Evolutionary conservation across 2,329 filamentous ascomycete species (phyloP), one percentile per base, ranked within the genome.

Genomic region (Talaromyces sp.): DNA sequence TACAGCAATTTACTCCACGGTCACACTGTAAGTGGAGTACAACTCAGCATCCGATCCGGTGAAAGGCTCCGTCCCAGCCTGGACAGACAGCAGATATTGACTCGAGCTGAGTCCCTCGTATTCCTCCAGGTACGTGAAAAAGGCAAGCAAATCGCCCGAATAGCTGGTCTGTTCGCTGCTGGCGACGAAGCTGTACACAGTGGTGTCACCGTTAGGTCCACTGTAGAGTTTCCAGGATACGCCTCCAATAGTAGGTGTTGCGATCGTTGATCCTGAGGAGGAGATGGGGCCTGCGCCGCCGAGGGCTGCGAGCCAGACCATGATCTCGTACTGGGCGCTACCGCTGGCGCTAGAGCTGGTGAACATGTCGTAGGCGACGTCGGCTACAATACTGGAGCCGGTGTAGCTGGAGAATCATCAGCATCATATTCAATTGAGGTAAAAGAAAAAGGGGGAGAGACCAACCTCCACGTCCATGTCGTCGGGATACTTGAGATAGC

Each of bases 341-440:
- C 77, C 79, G 33, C 74, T 73, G 1, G 82, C 78, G 18, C 77
- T 77, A 46, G 81, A 77, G 31, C 73, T 69, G 7, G 84, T 85
- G 75, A 88, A 88, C 58, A 88, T 73, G 70, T 88, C 85, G 69
- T 86, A 88, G 14, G 84, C 79, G 16, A 88, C 85, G 68, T 88
- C 81, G 59, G 84, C 83, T 37, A 84, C 75, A 56, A 86, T 71
- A 61, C 75, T 65, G 58, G 72, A 76, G 64, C 80, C 82, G 33
- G 77, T 78, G 74, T 86, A 86, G 37, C 75, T 73, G 25, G 42
- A 40, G 16, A 5, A 31, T 7, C n/a, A 8, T 54, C n/a, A 35
- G 11, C 8, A 35, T 18, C 50, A 35, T 21, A 37, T 14, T 9
- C 5, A 21, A n/a, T 8, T 4, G 16, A 16, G 16, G 25, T n/a